phyloP scores from a whole-genome alignment of 345 rosid species.

The Eucalyptus tenuipes region DNA sequence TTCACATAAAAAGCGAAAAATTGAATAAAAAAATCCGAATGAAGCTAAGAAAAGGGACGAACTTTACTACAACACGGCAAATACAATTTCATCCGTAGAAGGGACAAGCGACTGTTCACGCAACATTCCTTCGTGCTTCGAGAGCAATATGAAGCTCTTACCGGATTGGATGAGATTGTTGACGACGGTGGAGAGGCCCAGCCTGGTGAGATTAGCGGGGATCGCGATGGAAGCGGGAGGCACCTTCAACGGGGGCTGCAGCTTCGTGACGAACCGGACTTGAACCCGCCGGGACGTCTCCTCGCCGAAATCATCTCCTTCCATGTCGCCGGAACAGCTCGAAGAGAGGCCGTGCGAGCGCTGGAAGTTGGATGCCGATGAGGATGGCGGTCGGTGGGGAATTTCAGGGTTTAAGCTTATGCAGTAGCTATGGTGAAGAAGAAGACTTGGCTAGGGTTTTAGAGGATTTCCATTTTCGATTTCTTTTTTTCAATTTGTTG shows the following conservation, averaged over 20 bases:
- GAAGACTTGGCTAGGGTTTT: not conserved
- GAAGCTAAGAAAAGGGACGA: not conserved
- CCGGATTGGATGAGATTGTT: conserved; percentile 52
- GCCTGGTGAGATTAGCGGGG: conserved; percentile 73
- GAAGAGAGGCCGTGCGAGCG: not conserved
- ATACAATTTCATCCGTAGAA: not conserved
- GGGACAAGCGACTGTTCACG: not conserved
- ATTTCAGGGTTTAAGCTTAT: not conserved
- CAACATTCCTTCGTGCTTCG: not conserved
- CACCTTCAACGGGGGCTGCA: conserved; percentile 41
- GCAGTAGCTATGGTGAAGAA: not conserved
- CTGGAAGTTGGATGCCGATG: not conserved
- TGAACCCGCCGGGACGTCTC: conserved; percentile 39
- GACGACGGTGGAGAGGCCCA: conserved; percentile 77
- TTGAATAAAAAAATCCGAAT: not conserved
- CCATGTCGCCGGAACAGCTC: not conserved
- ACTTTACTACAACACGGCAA: not conserved
- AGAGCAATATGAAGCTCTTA: not conserved
- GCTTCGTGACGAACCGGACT: conserved; percentile 82
- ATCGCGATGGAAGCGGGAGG: conserved; percentile 55
- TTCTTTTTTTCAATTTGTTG: not conserved
- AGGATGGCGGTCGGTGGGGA: not conserved
- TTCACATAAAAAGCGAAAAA: not conserved
- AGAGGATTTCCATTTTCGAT: not conserved
- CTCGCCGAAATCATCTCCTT: conserved; percentile 9